These are phyloP conservation scores for Petunia secreta DNA, from an alignment of 257 asterid genomes.

Conservation along the genomic window DNA sequence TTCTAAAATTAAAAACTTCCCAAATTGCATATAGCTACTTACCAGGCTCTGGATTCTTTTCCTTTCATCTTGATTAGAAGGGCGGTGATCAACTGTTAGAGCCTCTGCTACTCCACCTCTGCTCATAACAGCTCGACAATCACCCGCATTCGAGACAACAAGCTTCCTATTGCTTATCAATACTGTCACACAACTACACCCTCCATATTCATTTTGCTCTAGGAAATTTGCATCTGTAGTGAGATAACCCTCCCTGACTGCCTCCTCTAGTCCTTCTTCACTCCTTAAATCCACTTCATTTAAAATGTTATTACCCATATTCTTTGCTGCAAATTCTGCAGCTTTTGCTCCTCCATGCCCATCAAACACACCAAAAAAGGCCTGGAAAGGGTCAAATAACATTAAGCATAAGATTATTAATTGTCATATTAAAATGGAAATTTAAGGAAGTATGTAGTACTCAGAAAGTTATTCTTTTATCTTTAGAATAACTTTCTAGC, in stretches of 20 bases:
- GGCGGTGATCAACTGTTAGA: conserved; percentile 72
- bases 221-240: conserved; percentile 63
- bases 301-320: conserved; percentile 50
- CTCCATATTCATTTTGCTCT: conserved; percentile 59
- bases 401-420: no score
- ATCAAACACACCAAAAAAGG: conserved; percentile 73
- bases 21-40: conserved; percentile 20
- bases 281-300: conserved; percentile 43
- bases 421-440: no score
- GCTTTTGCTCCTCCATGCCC: conserved; percentile 79
- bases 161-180: conserved; percentile 58
- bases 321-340: conserved; percentile 66
- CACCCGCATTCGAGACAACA: conserved; percentile 77
- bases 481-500: no score
- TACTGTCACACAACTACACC: conserved; percentile 73
- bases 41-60: conserved; percentile 65
- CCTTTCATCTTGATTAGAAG: conserved; percentile 61
- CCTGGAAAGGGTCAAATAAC: conserved; percentile 44
- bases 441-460: no score
- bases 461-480: no score
- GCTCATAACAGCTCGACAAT: conserved; percentile 77
- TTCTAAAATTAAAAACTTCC: neutral
- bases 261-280: conserved; percentile 49
- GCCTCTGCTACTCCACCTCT: conserved; percentile 76
- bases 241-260: conserved; percentile 63